Conservation (phyloP, 176 grass and related monocot species). For the Canna indica region DNA sequence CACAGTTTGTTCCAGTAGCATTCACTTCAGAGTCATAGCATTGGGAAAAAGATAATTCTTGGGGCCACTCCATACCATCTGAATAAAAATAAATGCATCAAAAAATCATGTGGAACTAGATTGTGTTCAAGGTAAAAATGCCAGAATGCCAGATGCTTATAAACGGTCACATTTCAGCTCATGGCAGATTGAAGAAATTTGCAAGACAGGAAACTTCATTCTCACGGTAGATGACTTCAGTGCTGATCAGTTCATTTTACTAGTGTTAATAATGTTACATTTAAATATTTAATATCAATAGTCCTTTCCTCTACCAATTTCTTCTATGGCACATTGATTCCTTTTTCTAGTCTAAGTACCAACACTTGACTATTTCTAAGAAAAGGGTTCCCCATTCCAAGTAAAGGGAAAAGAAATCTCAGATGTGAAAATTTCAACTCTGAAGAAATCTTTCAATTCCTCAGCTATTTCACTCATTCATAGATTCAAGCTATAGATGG, state of each 20-base stretch:
- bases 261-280: not conserved
- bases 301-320: not conserved
- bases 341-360: too few species aligned
- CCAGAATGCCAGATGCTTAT: not conserved
- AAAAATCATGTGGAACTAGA: not conserved
- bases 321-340: not conserved
- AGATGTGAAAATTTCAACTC: not conserved
- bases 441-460: not conserved
- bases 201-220: not conserved
- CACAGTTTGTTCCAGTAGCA: not conserved
- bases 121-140: not conserved
- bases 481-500: too few species aligned
- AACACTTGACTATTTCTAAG: not conserved
- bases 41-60: not conserved
- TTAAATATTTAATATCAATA: not conserved
- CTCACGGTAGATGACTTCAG: not conserved
- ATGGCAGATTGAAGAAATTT: not conserved
- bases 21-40: not conserved
- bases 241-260: not conserved
- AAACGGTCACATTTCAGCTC: not conserved
- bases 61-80: not conserved
- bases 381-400: not conserved
- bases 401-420: not conserved
- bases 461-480: too few species aligned
- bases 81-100: not conserved